phyloP scores from a whole-genome alignment of 78 protist species.

The Dictyostelium capitatum region DNA sequence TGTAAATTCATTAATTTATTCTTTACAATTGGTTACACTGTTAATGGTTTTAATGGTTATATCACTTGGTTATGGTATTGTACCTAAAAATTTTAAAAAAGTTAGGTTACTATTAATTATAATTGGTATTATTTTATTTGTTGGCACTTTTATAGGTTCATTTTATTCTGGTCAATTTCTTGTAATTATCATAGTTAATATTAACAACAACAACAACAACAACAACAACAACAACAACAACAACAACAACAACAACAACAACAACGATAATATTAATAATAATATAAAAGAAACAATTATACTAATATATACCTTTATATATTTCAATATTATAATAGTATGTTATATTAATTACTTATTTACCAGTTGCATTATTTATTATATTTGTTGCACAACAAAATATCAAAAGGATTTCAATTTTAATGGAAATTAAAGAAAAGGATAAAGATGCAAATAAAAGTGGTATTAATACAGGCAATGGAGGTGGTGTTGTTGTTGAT shows the following conservation, averaged over 20 bases:
- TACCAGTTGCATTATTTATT: not conserved
- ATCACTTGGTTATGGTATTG: conserved; percentile 53
- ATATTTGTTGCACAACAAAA: conserved; percentile 11
- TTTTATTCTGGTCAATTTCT: conserved; percentile 1
- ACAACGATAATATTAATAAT: too few relatives aligned
- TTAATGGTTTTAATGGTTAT: conserved; percentile 36
- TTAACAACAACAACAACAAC: too few relatives aligned
- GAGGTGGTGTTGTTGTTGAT: too few relatives aligned
- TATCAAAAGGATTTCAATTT: not conserved
- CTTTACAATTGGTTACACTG: conserved; percentile 8
- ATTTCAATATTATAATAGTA: not conserved
- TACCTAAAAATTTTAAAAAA: not conserved
- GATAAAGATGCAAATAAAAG: too few relatives aligned
- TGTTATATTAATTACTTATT: conserved; percentile 8
- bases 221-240: too few relatives aligned
- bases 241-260: too few relatives aligned
- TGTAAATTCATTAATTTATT: conserved; percentile 29
- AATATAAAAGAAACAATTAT: too few relatives aligned
- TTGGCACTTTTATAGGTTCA: conserved; percentile 12
- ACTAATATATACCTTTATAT: too few relatives aligned
- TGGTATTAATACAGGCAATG: too few relatives aligned
- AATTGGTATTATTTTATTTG: not conserved
- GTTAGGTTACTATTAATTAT: not conserved
- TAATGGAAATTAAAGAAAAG: not conserved
- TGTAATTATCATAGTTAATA: conserved; percentile 28